phyloP scores from a whole-genome alignment of 805 yeast genomes.

The Hermanozyma aechmeae region DNA sequence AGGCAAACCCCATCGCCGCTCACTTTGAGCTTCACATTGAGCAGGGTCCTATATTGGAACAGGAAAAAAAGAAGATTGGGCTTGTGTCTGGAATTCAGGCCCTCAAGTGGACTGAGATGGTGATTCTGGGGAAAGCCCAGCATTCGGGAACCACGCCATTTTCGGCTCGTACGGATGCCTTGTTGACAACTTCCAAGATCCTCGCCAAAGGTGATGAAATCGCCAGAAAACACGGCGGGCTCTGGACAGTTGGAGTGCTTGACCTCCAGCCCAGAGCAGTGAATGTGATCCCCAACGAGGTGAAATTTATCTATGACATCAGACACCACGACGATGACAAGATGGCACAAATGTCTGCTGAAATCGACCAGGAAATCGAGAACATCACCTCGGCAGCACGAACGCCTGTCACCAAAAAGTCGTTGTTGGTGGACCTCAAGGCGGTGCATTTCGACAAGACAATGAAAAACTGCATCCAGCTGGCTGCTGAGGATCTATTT shows the following conservation, averaged over 20 bases:
- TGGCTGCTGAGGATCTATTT: constrained; percentile 41
- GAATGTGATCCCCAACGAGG: constrained; percentile 59
- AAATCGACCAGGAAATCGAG: constrained; percentile 27
- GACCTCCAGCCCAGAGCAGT: constrained; percentile 51
- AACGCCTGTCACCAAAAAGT: constrained; percentile 11
- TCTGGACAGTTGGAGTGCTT: constrained; percentile 52
- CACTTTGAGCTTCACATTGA: constrained; percentile 73
- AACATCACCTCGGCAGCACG: constrained; percentile 10
- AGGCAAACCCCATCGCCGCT: constrained; percentile 48
- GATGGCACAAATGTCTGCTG: constrained; percentile 26
- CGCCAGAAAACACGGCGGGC: constrained; percentile 42
- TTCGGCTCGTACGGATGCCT: constrained; percentile 49
- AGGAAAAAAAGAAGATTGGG: constrained; percentile 47
- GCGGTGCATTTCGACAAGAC: constrained; percentile 49
- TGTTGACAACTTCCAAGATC: constrained; percentile 49
- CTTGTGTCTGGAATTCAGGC: constrained; percentile 62
- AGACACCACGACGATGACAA: constrained; percentile 44
- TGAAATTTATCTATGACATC: constrained; percentile 50
- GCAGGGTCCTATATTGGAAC: constrained; percentile 66
- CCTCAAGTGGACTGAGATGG: constrained; percentile 50
- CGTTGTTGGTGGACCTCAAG: constrained; percentile 30
- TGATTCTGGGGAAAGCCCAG: constrained; percentile 53
- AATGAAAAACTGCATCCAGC: constrained; percentile 42
- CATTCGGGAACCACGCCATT: constrained; percentile 74
- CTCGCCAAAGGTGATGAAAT: constrained; percentile 46